Percentiles rank a stretch among this genome's conserved stretches.
phyloP scores from a whole-genome alignment of 2,329 filamentous ascomycete genomes.

The Penicillium italicum region DNA sequence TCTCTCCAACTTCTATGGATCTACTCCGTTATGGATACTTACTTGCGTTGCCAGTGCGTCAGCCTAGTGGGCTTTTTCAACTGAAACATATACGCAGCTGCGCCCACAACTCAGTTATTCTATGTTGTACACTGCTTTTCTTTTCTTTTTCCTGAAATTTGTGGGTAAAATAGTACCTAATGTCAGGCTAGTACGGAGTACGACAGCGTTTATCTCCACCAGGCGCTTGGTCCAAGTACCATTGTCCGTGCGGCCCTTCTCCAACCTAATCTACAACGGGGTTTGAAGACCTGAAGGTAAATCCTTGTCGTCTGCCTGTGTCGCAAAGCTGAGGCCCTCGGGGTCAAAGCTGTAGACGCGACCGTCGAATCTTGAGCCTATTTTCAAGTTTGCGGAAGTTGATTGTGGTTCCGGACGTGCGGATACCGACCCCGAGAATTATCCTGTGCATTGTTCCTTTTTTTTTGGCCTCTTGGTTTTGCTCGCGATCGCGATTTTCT shows the following conservation, averaged over 20 bases:
- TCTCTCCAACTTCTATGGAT: background rate
- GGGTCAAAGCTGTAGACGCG: background rate
- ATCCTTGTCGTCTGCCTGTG: background rate
- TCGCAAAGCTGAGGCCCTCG: background rate
- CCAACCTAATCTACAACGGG: constrained; percentile 5
- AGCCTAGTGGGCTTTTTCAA: background rate
- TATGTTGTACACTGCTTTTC: background rate
- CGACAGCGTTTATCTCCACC: background rate
- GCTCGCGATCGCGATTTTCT: background rate
- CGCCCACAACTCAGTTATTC: background rate
- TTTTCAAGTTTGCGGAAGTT: constrained; percentile 9
- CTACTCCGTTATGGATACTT: background rate
- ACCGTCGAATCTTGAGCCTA: constrained; percentile 25
- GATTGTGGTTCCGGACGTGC: background rate
- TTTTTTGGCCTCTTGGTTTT: background rate
- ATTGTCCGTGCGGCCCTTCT: background rate
- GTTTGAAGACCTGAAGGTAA: background rate
- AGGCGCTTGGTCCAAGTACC: background rate
- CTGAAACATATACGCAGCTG: background rate
- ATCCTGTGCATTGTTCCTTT: background rate
- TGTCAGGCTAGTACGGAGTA: background rate
- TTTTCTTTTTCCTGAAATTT: background rate
- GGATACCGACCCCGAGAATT: background rate
- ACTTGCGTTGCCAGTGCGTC: background rate
- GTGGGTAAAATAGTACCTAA: background rate